Percentiles rank a stretch among this genome's conserved stretches.
Evolutionary conservation across 1,139 yeast genomes (phyloP).

Genomic region (Pichia kudriavzevii): DNA sequence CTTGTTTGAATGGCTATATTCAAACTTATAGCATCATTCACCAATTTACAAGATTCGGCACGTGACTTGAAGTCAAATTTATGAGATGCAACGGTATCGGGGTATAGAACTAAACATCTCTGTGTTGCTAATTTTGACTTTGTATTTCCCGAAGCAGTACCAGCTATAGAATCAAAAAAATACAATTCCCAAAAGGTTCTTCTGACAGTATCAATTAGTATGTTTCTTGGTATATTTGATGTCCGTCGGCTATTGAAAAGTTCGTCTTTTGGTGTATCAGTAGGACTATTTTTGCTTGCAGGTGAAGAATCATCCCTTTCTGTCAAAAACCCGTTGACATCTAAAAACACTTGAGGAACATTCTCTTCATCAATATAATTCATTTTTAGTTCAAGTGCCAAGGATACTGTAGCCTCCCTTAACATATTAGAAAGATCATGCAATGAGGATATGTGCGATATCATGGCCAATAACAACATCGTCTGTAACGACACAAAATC

Average conservation of each 20-base stretch:
- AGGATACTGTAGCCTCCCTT: constrained; percentile 34
- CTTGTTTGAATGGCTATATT: constrained; percentile 37
- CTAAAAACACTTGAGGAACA: constrained; percentile 23
- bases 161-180: constrained; percentile 42
- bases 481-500: constrained; percentile 40
- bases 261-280: constrained; percentile 14
- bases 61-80: constrained; percentile 41
- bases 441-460: constrained; percentile 41
- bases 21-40: constrained; percentile 40
- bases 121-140: constrained; percentile 33
- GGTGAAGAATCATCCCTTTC: constrained; percentile 13
- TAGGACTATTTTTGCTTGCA: constrained; percentile 2
- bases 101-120: constrained; percentile 32
- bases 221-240: constrained; percentile 21
- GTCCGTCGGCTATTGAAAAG: constrained; percentile 26
- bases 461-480: constrained; percentile 32
- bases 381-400: constrained; percentile 32
- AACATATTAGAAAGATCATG: constrained; percentile 36
- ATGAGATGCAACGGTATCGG: constrained; percentile 29
- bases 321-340: constrained; percentile 27
- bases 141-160: constrained; percentile 45
- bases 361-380: constrained; percentile 30
- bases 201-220: constrained; percentile 33
- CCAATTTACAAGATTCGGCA: constrained; percentile 40
- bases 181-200: constrained; percentile 43